Percentiles rank a stretch among this genome's conserved stretches.
phyloP scores from a whole-genome alignment of 2,329 filamentous ascomycete genomes.

The Botryotinia narcissicola region DNA sequence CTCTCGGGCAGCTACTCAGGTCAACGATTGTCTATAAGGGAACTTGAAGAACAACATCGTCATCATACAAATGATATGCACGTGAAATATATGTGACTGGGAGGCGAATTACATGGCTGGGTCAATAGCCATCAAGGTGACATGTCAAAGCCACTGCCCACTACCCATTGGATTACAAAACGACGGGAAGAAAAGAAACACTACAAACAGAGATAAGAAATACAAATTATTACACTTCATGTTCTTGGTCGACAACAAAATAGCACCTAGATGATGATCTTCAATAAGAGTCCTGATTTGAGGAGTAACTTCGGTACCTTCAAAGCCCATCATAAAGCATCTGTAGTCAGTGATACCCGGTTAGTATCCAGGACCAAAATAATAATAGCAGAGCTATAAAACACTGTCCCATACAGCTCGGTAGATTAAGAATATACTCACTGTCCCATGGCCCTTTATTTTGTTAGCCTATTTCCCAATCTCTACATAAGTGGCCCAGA shows the following conservation, averaged over 20 bases:
- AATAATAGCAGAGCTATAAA: neutral
- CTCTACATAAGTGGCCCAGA: constrained; percentile 10
- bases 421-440: constrained; percentile 63
- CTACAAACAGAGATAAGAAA: constrained; percentile 5
- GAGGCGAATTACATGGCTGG: neutral
- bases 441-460: constrained; percentile 65
- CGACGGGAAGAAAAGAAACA: constrained; percentile 16
- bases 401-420: neutral
- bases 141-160: neutral
- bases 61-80: neutral
- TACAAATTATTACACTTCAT: constrained; percentile 61
- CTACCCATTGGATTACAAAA: neutral
- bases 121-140: neutral
- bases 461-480: constrained; percentile 10
- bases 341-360: neutral
- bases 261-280: constrained; percentile 82
- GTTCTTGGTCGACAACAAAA: constrained; percentile 81
- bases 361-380: constrained; percentile 4
- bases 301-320: constrained; percentile 78
- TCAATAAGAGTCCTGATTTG: constrained; percentile 79
- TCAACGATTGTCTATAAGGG: constrained; percentile 26
- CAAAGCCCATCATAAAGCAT: constrained; percentile 56
- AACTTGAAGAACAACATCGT: neutral
- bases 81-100: constrained; percentile 10
- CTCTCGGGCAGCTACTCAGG: constrained; percentile 73